Percentiles rank a stretch among this genome's conserved stretches.
These are phyloP conservation scores for Besnoitia besnoiti DNA, from an alignment of 169 alveolate genomes.

Conservation along the genomic window DNA sequence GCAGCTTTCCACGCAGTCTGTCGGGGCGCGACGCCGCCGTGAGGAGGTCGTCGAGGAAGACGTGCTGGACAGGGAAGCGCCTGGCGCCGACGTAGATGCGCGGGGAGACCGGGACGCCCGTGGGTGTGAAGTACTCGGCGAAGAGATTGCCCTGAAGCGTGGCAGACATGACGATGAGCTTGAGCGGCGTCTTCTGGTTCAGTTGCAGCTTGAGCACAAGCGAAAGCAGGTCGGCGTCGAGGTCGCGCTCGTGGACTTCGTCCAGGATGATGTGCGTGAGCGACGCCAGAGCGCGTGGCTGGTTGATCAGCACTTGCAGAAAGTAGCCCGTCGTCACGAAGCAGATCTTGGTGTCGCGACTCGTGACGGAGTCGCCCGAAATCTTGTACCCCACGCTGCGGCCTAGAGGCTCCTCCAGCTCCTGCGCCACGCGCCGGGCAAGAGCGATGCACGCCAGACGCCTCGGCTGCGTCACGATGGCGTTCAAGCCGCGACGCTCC, in stretches of 20 bases:
- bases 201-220: slow-evolving; percentile 74
- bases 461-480: slow-evolving; percentile 73
- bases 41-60: slow-evolving; percentile 55
- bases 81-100: slow-evolving; percentile 67
- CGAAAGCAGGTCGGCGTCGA: slow-evolving; percentile 73
- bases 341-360: slow-evolving; percentile 52
- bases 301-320: slow-evolving; percentile 65
- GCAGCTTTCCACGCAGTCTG: background rate
- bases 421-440: slow-evolving; percentile 69
- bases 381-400: slow-evolving; percentile 67
- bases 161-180: slow-evolving; percentile 75
- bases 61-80: slow-evolving; percentile 63
- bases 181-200: slow-evolving; percentile 35
- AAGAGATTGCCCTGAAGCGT: slow-evolving; percentile 68
- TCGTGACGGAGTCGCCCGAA: slow-evolving; percentile 48
- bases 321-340: slow-evolving; percentile 74
- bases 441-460: slow-evolving; percentile 70
- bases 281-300: slow-evolving; percentile 66
- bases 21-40: background rate
- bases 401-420: slow-evolving; percentile 62
- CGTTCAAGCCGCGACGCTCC: slow-evolving; percentile 5
- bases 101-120: background rate
- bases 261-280: slow-evolving; percentile 68
- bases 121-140: slow-evolving; percentile 45
- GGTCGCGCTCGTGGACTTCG: slow-evolving; percentile 76